Percentiles rank a stretch among this genome's conserved stretches.
Evolutionary conservation across 2,329 filamentous ascomycete species (phyloP).

Genomic region (Juglanconis juglandina): DNA sequence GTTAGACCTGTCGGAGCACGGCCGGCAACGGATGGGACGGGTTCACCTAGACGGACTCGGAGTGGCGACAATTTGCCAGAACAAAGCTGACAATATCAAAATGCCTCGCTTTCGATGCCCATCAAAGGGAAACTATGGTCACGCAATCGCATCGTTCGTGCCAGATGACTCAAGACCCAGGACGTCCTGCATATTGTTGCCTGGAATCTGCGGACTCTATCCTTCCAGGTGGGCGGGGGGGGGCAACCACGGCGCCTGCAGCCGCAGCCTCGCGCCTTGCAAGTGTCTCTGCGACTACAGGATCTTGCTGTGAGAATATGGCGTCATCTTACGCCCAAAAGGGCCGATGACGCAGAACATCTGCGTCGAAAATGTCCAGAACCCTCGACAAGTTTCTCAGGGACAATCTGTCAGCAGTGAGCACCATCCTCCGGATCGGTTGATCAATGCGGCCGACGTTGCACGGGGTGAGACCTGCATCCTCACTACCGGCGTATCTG

Average conservation of each 20-base stretch:
- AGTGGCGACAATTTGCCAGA: neutral
- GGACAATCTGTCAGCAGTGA: neutral
- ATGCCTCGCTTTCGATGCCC: neutral
- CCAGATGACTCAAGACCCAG: neutral
- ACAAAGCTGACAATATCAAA: neutral
- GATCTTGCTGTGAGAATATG: neutral
- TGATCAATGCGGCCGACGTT: slow-evolving; percentile 4
- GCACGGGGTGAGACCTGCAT: slow-evolving; percentile 6
- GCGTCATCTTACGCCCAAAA: neutral
- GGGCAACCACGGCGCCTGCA: neutral
- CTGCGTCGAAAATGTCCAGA: no score
- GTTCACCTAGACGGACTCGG: neutral
- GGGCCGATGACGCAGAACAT: slow-evolving; percentile 8
- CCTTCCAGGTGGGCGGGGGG: neutral
- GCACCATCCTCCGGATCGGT: neutral
- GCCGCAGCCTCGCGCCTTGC: neutral
- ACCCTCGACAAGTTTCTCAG: neutral
- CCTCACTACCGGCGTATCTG: slow-evolving; percentile 1
- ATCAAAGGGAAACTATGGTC: neutral
- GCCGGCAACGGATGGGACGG: neutral
- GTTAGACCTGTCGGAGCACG: neutral
- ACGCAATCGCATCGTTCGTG: neutral
- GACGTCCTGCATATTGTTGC: neutral
- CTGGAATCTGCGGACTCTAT: neutral
- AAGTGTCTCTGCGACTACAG: neutral